Evolutionary conservation across 768 basidiomycete species (phyloP), one percentile per base, ranked within the genome.

Genomic region (Tricholoma sp.): DNA sequence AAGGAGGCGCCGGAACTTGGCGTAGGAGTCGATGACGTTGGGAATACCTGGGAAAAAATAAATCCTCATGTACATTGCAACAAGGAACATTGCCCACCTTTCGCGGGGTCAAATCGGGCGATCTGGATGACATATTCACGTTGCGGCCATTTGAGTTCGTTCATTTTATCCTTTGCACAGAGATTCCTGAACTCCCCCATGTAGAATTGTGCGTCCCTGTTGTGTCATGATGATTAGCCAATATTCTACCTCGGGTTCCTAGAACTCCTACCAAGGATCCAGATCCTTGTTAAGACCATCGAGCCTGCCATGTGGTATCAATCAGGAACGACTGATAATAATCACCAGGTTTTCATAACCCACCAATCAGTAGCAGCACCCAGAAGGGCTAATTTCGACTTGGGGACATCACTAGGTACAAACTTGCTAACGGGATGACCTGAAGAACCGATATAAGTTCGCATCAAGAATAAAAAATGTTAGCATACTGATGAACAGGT

Each of bases 281-380:
- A 94, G 80, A 4, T 91, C 84, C 77, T 96, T 98, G 84, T 94
- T 97, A 62, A 98, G 77, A 36, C 95, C 95, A 71, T 98, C 95
- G 56, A 98, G 84, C 81, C 88, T 88, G 52, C 8, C 51, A 52
- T n/a, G 60, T 50, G 24, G 50, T 55, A 18, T 51, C 17, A 34
- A 31, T 48, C 55, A 39, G 49, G 6, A 0, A 52, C 56, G 15
- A 53, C 13, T 36, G 54, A 28, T 10, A 11, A 12, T 12, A 11
- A 15, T 18, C 10, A 44, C 18, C 28, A 37, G 34, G 29, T 13
- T 11, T 12, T 28, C 36, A 42, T n/a, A 6, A 70, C 85, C 59
- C 58, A 89, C 89, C 88, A 91, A 69, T 93, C 91, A 45, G 91
- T 92, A 24, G 91, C 86, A 64, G 91, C 91, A 66, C 89, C 89